phyloP scores from a whole-genome alignment of 768 basidiomycete genomes.

The Daedaleopsis nitida region DNA sequence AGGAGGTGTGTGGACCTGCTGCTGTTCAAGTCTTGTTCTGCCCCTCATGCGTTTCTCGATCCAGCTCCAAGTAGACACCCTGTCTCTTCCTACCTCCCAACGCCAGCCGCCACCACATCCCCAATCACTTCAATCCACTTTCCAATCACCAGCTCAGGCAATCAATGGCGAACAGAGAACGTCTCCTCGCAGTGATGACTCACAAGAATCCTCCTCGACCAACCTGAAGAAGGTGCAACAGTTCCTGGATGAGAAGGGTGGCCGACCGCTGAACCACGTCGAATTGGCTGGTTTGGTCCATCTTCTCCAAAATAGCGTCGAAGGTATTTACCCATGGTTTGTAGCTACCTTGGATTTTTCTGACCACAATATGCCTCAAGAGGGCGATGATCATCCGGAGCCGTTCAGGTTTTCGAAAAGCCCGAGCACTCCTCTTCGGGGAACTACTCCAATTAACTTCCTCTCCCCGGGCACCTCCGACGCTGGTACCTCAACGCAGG shows the following conservation, averaged over 20 bases:
- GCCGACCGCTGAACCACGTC: slow-evolving; percentile 49
- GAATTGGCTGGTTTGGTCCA: slow-evolving; percentile 59
- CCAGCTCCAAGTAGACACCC: background rate
- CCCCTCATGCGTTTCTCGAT: background rate
- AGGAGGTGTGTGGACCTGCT: slow-evolving; percentile 6
- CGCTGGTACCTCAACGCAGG: slow-evolving; percentile 25
- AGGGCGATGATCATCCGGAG: slow-evolving; percentile 43
- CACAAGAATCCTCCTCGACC: slow-evolving; percentile 9
- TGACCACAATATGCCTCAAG: slow-evolving; percentile 13
- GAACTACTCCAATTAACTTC: slow-evolving; percentile 34
- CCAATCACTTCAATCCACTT: slow-evolving; percentile 1
- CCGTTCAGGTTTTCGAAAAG: slow-evolving; percentile 66
- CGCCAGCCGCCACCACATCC: slow-evolving; percentile 9
- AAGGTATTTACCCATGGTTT: slow-evolving; percentile 36
- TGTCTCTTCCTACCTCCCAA: background rate
- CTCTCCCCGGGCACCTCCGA: slow-evolving; percentile 25
- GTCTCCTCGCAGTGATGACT: slow-evolving; percentile 17
- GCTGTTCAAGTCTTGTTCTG: no score
- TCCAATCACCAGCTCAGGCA: background rate
- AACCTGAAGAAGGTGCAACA: slow-evolving; percentile 20
- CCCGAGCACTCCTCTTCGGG: slow-evolving; percentile 41
- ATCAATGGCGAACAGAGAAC: slow-evolving; percentile 10
- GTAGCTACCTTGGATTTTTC: slow-evolving; percentile 1
- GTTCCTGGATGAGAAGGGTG: slow-evolving; percentile 50
- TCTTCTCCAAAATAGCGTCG: slow-evolving; percentile 53